Conservation (phyloP, 352 stramenopile genomes). For the Globisporangium middletonii region DNA sequence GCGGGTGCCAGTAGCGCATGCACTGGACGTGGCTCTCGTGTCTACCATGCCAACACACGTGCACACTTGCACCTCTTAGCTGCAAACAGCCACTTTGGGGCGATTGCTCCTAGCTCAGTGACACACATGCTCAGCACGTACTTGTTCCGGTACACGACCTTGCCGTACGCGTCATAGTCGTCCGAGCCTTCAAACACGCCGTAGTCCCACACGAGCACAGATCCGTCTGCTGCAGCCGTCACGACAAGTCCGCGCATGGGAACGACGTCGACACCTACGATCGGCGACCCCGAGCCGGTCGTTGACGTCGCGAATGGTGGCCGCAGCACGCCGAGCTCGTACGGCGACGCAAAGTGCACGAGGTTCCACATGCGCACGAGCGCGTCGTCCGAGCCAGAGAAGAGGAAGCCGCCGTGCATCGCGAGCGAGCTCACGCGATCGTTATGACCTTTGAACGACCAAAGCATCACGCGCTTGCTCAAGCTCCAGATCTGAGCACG, state of each 20-base stretch:
- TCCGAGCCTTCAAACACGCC: slow-evolving; percentile 9
- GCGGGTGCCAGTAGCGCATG: slow-evolving; percentile 14
- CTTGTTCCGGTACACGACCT: slow-evolving; percentile 11
- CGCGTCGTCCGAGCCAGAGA: slow-evolving; percentile 66
- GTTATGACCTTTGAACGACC: slow-evolving; percentile 45
- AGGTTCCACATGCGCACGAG: slow-evolving; percentile 68
- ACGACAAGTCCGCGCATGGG: slow-evolving; percentile 31
- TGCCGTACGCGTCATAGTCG: slow-evolving; percentile 14
- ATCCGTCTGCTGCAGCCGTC: slow-evolving; percentile 20
- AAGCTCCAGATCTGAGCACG: slow-evolving; percentile 48
- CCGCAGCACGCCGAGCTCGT: slow-evolving; percentile 49
- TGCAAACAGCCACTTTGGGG: neutral
- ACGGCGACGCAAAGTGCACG: slow-evolving; percentile 31
- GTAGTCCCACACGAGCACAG: neutral
- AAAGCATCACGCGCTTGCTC: slow-evolving; percentile 30
- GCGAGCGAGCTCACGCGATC: slow-evolving; percentile 47
- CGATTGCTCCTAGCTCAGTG: neutral
- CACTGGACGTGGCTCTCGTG: slow-evolving; percentile 13
- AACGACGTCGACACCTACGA: slow-evolving; percentile 48
- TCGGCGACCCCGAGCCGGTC: slow-evolving; percentile 31
- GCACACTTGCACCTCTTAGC: neutral
- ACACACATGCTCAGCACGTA: slow-evolving; percentile 32
- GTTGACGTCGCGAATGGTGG: slow-evolving; percentile 25
- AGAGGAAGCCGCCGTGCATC: slow-evolving; percentile 67
- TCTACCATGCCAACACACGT: neutral